Base-by-base conservation (phyloP, 805 yeast genomes). In the Lipomyces yamanashiensis region DNA sequence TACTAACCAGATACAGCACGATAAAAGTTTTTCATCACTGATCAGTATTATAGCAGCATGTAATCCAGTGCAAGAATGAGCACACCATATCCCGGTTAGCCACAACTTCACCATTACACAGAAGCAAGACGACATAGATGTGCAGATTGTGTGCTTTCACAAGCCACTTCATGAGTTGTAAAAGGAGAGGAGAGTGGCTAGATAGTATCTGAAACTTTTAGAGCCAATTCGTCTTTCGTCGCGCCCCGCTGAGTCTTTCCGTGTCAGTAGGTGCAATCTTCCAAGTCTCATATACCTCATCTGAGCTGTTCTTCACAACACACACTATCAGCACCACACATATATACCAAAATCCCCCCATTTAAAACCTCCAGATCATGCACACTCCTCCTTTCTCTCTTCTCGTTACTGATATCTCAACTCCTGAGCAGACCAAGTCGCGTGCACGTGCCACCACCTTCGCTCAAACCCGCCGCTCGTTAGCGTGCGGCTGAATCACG, bases 401-500 rank as follows among this genome's bases (percentile, higher is more conserved):
- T 28, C 28, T 28, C 28, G 28, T 28, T 2, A 2, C 28, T 5
- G 28, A 28, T 28, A 28, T 28, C 28, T 28, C 28, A 28, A 5
- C 28, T 28, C 28, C 28, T 28, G 28, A 2, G 28, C 28, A 28
- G 28, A 5, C 28, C 2, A 2, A 2, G 5, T 28, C 28, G 5
- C 28, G 28, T 5, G 28, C 28, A 28, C 28, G 28, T 28, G 28
- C 28, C 28, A 28, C 28, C 28, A 12, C 41, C 2, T 2, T 17
- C 47, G 47, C 17, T 43, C 21, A 43, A 17, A 17, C 5, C 47
- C 17, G 57, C 57, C 57, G 44, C 28, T 10, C 33, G 28, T 28
- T 40, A 45, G 50, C n/a, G 34, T 41, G 57, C 44, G 57, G 57
- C 57, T 53, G 33, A 51, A 6, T n/a, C 17, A 9, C 48, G 48